Evolutionary conservation across 2,329 filamentous ascomycete species (phyloP).

Genomic region (Hortaea werneckii): DNA sequence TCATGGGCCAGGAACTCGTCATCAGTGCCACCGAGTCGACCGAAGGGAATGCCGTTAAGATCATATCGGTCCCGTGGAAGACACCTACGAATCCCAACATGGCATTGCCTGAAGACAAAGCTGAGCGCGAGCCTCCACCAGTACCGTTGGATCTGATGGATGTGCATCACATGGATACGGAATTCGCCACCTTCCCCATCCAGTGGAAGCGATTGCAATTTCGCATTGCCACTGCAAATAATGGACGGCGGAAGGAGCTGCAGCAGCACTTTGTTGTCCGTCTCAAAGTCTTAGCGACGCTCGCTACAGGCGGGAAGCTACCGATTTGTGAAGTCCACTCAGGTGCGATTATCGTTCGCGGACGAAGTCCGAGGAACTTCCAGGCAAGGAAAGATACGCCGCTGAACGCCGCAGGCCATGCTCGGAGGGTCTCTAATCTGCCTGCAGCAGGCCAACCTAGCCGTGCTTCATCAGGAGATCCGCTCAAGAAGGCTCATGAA

Average conservation of each 20-base stretch:
- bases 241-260: slow-evolving; percentile 84
- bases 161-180: slow-evolving; percentile 62
- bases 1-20: slow-evolving; percentile 72
- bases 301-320: slow-evolving; percentile 73
- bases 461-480: slow-evolving; percentile 19
- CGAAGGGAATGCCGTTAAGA: slow-evolving; percentile 80
- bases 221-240: slow-evolving; percentile 90
- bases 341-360: slow-evolving; percentile 85
- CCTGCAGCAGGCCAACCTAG: slow-evolving; percentile 6
- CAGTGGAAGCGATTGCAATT: slow-evolving; percentile 93
- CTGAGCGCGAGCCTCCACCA: slow-evolving; percentile 76
- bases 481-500: slow-evolving; percentile 17
- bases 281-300: slow-evolving; percentile 72
- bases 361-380: slow-evolving; percentile 88
- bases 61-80: slow-evolving; percentile 98
- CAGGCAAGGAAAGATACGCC: slow-evolving; percentile 89
- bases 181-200: slow-evolving; percentile 83
- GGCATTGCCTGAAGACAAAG: slow-evolving; percentile 58
- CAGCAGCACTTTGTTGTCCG: slow-evolving; percentile 93
- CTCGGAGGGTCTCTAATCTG: slow-evolving; percentile 48
- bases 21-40: slow-evolving; percentile 92
- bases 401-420: slow-evolving; percentile 64
- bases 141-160: slow-evolving; percentile 61
- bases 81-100: slow-evolving; percentile 64
- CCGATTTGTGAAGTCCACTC: slow-evolving; percentile 76